phyloP scores from a whole-genome alignment of 768 basidiomycete species.

The Arthromyces matolae region DNA sequence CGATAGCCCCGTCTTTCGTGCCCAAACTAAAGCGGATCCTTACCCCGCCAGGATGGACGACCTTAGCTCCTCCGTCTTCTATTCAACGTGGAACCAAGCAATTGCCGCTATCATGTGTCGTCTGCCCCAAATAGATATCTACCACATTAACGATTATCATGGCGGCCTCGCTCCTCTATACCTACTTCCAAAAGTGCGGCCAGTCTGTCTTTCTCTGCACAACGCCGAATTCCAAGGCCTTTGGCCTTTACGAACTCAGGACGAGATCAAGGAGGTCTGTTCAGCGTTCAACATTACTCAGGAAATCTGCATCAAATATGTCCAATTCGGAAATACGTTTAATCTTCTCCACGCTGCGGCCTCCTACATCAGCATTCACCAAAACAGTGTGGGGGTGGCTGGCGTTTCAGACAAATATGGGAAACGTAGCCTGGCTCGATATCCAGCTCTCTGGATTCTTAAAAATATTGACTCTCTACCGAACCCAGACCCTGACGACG shows the following conservation, averaged over 20 bases:
- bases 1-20: slow-evolving; percentile 94
- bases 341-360: slow-evolving; percentile 92
- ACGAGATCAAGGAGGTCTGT: slow-evolving; percentile 98
- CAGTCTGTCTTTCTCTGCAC: slow-evolving; percentile 88
- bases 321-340: slow-evolving; percentile 97
- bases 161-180: slow-evolving; percentile 90
- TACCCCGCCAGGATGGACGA: slow-evolving; percentile 98
- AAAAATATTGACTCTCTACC: slow-evolving; percentile 94
- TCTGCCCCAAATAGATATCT: slow-evolving; percentile 84
- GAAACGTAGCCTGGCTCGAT: slow-evolving; percentile 94
- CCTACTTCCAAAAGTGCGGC: slow-evolving; percentile 86
- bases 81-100: slow-evolving; percentile 97
- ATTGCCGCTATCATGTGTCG: slow-evolving; percentile 90
- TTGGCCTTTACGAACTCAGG: slow-evolving; percentile 94
- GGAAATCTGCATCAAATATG: slow-evolving; percentile 93
- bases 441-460: slow-evolving; percentile 93
- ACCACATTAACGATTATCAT: slow-evolving; percentile 95
- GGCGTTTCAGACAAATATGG: slow-evolving; percentile 98
- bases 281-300: slow-evolving; percentile 97
- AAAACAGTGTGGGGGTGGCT: slow-evolving; percentile 90
- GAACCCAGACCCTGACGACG: slow-evolving; percentile 93
- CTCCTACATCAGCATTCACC: slow-evolving; percentile 87
- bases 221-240: slow-evolving; percentile 98
- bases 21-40: slow-evolving; percentile 93
- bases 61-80: slow-evolving; percentile 93